Evolutionary conservation across 495 filamentous ascomycete genomes (phyloP).

Genomic region (Aspergillus sclerotioniger): DNA sequence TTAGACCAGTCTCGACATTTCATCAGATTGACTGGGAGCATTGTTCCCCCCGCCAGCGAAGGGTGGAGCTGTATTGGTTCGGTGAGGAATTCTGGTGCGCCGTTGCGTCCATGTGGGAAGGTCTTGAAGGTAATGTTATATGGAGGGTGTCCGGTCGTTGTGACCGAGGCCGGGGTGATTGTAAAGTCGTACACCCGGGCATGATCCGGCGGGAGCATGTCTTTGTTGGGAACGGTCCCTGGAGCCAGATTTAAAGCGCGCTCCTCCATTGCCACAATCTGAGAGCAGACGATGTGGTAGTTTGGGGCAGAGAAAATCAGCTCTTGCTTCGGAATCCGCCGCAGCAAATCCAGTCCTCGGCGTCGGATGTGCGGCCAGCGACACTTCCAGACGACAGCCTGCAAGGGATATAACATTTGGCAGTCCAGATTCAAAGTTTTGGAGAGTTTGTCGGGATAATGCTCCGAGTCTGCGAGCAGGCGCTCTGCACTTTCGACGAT

Average conservation of each 20-base stretch:
- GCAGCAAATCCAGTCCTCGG: conserved; percentile 15
- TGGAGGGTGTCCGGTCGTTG: not conserved
- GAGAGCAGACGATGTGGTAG: conserved; percentile 18
- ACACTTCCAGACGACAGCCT: conserved; percentile 22
- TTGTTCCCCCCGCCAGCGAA: not conserved
- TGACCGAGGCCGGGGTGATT: not conserved
- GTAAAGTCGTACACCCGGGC: conserved; percentile 20
- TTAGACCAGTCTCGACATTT: not conserved
- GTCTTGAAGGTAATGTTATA: conserved; percentile 16
- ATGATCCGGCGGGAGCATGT: conserved; percentile 12
- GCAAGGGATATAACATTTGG: conserved; percentile 19
- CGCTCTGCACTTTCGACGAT: conserved; percentile 10
- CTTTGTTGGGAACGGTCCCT: conserved; percentile 4
- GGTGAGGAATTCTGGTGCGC: conserved; percentile 9
- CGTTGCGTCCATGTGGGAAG: conserved; percentile 9
- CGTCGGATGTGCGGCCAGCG: conserved; percentile 20
- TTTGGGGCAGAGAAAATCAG: conserved; percentile 12
- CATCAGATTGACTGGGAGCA: not conserved
- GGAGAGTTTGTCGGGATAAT: conserved; percentile 12
- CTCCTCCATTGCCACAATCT: conserved; percentile 23
- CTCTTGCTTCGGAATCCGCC: conserved; percentile 11
- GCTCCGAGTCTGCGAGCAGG: conserved; percentile 8
- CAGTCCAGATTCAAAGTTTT: conserved; percentile 16
- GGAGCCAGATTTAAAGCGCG: not conserved
- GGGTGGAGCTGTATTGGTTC: conserved; percentile 4